Conservation (phyloP, 306 rosid species). For the Hippophae gyantsensis region DNA sequence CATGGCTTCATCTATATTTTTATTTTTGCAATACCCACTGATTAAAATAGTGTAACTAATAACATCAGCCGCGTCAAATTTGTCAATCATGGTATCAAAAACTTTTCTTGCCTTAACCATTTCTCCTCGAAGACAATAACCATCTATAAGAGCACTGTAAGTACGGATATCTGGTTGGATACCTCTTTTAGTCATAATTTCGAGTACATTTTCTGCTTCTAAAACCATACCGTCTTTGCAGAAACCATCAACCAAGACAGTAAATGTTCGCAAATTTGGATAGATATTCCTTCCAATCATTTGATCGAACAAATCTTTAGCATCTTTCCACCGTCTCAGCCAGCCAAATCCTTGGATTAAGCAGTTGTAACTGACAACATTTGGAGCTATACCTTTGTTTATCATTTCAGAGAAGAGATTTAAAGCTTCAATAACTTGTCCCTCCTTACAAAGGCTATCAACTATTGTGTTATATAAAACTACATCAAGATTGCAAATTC, state of each 20-base stretch:
- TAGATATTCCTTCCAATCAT: background rate
- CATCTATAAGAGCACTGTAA: background rate
- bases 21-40: background rate
- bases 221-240: background rate
- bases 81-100: slow-evolving; percentile 1
- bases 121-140: background rate
- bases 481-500: slow-evolving; percentile 2
- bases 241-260: background rate
- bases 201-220: background rate
- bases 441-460: slow-evolving; percentile 20
- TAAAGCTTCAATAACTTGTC: slow-evolving; percentile 15
- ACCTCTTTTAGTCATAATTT: slow-evolving; percentile 2
- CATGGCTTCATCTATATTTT: background rate
- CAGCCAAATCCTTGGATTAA: slow-evolving; percentile 1
- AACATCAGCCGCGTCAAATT: background rate
- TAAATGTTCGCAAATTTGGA: background rate
- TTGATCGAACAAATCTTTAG: background rate
- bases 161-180: background rate
- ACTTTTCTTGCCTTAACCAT: slow-evolving; percentile 3
- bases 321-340: slow-evolving; percentile 3
- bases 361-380: background rate
- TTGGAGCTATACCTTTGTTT: background rate
- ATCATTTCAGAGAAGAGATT: slow-evolving; percentile 23
- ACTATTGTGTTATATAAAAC: slow-evolving; percentile 20
- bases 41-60: slow-evolving; percentile 5